A percentile compares a stretch with the other conserved stretches of the same genome.
phyloP scores from a whole-genome alignment of 192 early-diverging fungal species.

The Entomortierella chlamydospora region DNA sequence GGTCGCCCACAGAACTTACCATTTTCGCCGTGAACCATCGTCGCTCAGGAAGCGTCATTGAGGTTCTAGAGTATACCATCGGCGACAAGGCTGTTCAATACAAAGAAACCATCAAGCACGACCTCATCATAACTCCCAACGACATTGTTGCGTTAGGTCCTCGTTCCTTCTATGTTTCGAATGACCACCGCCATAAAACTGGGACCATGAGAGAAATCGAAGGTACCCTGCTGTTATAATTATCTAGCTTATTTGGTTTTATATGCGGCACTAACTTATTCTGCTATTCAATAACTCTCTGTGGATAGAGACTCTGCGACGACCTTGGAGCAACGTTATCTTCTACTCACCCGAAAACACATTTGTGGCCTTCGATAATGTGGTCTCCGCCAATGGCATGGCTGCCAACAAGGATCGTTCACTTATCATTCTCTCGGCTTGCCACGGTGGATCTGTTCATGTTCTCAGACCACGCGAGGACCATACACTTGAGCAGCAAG shows the following conservation, averaged over 20 bases:
- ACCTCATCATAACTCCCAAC: conserved; percentile 65
- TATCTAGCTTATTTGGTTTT: neutral
- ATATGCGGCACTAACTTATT: neutral
- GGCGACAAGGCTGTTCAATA: conserved; percentile 55
- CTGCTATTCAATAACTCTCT: neutral
- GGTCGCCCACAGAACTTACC: conserved; percentile 57
- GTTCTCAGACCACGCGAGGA: conserved; percentile 10
- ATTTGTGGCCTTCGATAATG: conserved; percentile 17
- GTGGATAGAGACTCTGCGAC: conserved; percentile 12
- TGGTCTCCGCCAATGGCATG: conserved; percentile 42
- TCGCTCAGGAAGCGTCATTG: conserved; percentile 61
- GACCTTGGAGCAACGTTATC: conserved; percentile 33
- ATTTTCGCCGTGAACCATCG: conserved; percentile 72
- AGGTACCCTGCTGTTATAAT: conserved; percentile 8
- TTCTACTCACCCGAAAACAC: conserved; percentile 41
- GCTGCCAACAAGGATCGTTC: conserved; percentile 20
- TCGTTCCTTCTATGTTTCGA: conserved; percentile 68
- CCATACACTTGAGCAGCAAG: conserved; percentile 5
- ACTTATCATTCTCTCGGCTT: conserved; percentile 31
- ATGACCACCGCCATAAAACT: conserved; percentile 55
- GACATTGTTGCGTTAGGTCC: conserved; percentile 66
- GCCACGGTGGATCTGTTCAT: conserved; percentile 27
- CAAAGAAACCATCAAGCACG: conserved; percentile 63
- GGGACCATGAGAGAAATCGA: conserved; percentile 55
- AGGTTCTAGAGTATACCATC: conserved; percentile 64